Evolutionary conservation across 75 land plant species (phyloP).

Genomic region (Pinus albicaulis): DNA sequence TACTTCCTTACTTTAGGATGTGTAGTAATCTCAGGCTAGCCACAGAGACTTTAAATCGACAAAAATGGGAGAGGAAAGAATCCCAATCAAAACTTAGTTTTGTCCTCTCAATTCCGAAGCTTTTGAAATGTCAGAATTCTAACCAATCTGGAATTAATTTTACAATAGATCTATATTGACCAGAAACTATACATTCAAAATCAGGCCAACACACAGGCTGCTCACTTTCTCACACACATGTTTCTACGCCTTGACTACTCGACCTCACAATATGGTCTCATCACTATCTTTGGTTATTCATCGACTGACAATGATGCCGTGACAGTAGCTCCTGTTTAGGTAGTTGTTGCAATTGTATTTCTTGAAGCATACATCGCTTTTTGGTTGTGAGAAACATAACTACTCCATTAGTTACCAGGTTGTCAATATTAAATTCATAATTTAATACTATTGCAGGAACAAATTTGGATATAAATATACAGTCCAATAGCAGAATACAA

Average conservation of each 20-base stretch:
- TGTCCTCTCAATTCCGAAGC: too few species aligned
- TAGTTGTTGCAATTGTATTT: conserved; percentile 64
- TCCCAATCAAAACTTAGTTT: too few species aligned
- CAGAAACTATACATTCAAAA: too few species aligned
- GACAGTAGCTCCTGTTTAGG: conserved; percentile 40
- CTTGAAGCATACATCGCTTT: conserved; percentile 81
- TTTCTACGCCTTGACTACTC: too few species aligned
- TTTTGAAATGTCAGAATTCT: too few species aligned
- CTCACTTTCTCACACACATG: too few species aligned
- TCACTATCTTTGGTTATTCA: neutral
- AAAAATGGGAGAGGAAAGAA: conserved; percentile 7
- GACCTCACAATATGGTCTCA: too few species aligned
- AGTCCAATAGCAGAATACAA: conserved; percentile 4
- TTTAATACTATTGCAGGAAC: neutral
- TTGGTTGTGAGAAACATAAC: conserved; percentile 48
- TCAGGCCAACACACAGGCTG: too few species aligned
- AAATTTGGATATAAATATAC: neutral
- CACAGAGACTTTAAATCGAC: neutral
- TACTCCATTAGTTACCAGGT: neutral
- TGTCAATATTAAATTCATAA: neutral
- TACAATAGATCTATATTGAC: too few species aligned
- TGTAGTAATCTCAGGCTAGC: too few species aligned
- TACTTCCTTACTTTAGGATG: neutral
- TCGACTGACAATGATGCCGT: neutral
- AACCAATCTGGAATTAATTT: too few species aligned